phyloP scores from a whole-genome alignment of 306 rosid genomes.

The Luffa acutangula region DNA sequence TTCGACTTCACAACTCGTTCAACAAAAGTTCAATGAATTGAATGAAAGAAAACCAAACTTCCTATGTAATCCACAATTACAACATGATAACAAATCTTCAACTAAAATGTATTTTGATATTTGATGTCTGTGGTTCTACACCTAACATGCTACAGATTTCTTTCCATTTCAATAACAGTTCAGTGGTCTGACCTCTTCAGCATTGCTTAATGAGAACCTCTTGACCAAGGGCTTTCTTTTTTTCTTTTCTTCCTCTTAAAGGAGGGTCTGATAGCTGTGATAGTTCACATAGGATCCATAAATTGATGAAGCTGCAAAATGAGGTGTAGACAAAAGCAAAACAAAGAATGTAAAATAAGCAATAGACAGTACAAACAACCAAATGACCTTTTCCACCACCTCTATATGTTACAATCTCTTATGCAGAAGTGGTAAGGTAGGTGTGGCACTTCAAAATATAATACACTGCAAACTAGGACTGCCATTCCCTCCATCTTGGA shows the following conservation, averaged over 20 bases:
- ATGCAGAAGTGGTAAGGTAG: slow-evolving; percentile 14
- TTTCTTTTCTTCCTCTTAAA: not conserved
- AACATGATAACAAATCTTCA: not conserved
- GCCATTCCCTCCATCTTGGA: slow-evolving; percentile 82
- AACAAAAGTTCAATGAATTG: not conserved
- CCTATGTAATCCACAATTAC: slow-evolving; percentile 1
- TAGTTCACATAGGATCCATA: slow-evolving; percentile 23
- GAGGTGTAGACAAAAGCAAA: slow-evolving; percentile 22
- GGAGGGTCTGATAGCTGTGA: slow-evolving; percentile 29
- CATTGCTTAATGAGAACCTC: not conserved
- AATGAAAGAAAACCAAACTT: not conserved
- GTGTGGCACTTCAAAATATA: slow-evolving; percentile 22
- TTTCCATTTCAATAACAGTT: slow-evolving; percentile 17
- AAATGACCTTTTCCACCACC: slow-evolving; percentile 25
- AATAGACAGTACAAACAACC: slow-evolving; percentile 15
- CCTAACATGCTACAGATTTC: slow-evolving; percentile 38
- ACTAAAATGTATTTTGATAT: not conserved
- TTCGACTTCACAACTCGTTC: not conserved
- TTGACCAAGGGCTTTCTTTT: not conserved
- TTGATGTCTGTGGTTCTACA: slow-evolving; percentile 36
- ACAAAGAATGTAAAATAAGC: slow-evolving; percentile 20
- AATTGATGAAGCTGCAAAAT: slow-evolving; percentile 10
- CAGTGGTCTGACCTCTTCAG: not conserved
- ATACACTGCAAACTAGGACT: slow-evolving; percentile 16
- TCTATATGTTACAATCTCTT: slow-evolving; percentile 26